A percentile compares a stretch with the other conserved stretches of the same genome.
Conservation (phyloP, 345 rosid species). For the Lumnitzera racemosa region DNA sequence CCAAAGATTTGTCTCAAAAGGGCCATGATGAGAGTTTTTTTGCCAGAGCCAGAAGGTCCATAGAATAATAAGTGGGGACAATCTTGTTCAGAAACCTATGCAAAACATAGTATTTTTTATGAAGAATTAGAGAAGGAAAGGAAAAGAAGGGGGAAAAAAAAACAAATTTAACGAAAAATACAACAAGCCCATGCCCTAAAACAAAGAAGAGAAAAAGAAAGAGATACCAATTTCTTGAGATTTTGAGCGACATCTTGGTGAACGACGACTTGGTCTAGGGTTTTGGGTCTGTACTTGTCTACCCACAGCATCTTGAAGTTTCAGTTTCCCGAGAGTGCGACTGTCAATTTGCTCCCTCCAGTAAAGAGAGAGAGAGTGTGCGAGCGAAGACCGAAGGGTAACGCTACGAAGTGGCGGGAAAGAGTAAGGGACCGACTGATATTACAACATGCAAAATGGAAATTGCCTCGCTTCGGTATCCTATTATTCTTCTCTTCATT, state of each 20-base stretch:
- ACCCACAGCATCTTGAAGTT: constrained; percentile 80
- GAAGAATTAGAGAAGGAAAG: neutral
- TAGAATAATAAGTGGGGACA: constrained; percentile 96
- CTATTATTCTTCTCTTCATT: no score
- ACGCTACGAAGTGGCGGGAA: constrained; percentile 2
- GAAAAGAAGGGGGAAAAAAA: no score
- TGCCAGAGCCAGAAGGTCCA: constrained; percentile 96
- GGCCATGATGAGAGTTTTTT: constrained; percentile 98
- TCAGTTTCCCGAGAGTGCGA: neutral
- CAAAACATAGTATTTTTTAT: neutral
- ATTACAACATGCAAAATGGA: no score
- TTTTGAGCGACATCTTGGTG: constrained; percentile 77
- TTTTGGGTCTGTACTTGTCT: constrained; percentile 94
- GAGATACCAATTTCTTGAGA: constrained; percentile 78
- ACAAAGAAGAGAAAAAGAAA: neutral
- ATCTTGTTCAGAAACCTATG: constrained; percentile 82
- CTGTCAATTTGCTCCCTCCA: neutral
- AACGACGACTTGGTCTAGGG: constrained; percentile 69
- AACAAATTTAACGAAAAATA: neutral
- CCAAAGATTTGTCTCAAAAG: constrained; percentile 83
- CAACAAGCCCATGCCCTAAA: neutral
- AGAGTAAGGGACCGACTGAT: neutral
- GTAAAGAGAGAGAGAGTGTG: constrained; percentile 9
- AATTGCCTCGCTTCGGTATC: no score
- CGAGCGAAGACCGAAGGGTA: neutral